These are phyloP conservation scores for Allantophomopsis lycopodina DNA, from an alignment of 2,329 filamentous ascomycete species.

Conservation along the genomic window DNA sequence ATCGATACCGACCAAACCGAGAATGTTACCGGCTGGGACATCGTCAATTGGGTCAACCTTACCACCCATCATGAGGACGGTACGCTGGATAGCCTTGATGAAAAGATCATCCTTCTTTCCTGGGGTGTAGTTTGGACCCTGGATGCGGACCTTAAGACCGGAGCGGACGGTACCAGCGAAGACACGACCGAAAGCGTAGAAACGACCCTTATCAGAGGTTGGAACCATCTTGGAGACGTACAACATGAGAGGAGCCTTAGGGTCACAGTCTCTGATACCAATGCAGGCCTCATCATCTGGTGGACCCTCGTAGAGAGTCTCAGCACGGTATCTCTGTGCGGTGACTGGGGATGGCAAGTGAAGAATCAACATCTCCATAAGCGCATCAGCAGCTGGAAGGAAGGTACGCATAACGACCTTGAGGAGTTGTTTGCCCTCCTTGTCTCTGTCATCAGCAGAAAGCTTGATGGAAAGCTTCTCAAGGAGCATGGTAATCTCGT, in stretches of 20 bases:
- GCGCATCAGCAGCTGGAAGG: conserved; percentile 93
- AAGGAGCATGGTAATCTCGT: conserved; percentile 70
- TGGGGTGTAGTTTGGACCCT: conserved; percentile 96
- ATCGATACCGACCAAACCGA: conserved; percentile 97
- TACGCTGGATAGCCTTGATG: conserved; percentile 99
- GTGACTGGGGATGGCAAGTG: conserved; percentile 93
- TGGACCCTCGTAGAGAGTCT: conserved; percentile 98
- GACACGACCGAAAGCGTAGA: conserved; percentile 99
- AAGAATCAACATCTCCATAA: conserved; percentile 99
- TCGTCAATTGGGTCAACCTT: conserved; percentile 98
- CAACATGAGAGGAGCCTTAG: conserved; percentile 97
- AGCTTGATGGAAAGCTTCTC: conserved; percentile 96
- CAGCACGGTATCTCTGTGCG: conserved; percentile 93
- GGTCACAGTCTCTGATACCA: conserved; percentile 96
- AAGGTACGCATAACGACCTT: conserved; percentile 99
- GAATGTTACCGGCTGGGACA: conserved; percentile 98
- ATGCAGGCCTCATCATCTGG: conserved; percentile 83
- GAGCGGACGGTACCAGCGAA: conserved; percentile 97
- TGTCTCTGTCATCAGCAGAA: conserved; percentile 68
- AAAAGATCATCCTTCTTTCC: conserved; percentile 99
- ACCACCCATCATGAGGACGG: conserved; percentile 99
- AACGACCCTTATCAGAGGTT: conserved; percentile 98
- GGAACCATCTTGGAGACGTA: conserved; percentile 99
- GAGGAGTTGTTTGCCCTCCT: conserved; percentile 94
- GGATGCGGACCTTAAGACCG: conserved; percentile 98